A percentile compares a stretch with the other conserved stretches of the same genome.
Conservation (phyloP, 2,329 filamentous ascomycete species). For the Fusarium phyllophilum region DNA sequence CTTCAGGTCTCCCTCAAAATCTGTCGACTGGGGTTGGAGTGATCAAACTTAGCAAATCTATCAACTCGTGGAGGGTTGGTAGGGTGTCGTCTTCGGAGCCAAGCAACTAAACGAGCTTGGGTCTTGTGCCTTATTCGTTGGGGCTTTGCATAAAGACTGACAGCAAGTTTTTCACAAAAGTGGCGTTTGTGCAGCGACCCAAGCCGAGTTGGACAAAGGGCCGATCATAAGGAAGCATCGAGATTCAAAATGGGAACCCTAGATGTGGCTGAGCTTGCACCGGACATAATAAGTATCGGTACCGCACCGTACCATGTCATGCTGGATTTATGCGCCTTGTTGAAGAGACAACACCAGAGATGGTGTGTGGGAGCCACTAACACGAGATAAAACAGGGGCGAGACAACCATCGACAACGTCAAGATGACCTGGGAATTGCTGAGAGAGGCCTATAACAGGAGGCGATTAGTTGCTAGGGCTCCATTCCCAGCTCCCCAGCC, state of each 20-base stretch:
- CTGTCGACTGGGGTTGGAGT: neutral
- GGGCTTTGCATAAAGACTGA: constrained; percentile 1
- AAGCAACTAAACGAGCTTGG: constrained; percentile 18
- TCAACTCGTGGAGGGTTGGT: neutral
- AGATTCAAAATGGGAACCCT: constrained; percentile 20
- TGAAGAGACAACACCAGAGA: constrained; percentile 20
- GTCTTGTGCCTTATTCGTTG: constrained; percentile 1
- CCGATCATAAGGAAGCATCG: constrained; percentile 31
- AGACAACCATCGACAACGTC: constrained; percentile 21
- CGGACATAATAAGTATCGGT: constrained; percentile 1
- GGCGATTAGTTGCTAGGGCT: constrained; percentile 9
- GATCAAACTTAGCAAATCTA: neutral
- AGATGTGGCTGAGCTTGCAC: constrained; percentile 33
- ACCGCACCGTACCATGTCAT: neutral
- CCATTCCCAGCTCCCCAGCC: constrained; percentile 4
- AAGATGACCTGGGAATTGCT: constrained; percentile 31
- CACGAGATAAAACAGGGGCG: constrained; percentile 44
- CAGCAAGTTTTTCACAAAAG: constrained; percentile 17
- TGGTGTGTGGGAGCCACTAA: constrained; percentile 48
- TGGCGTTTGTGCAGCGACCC: constrained; percentile 18
- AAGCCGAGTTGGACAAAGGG: constrained; percentile 17
- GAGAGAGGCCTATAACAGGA: neutral
- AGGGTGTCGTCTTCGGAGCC: constrained; percentile 4
- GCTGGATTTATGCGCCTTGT: neutral
- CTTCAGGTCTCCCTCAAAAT: neutral